Evolutionary conservation across 192 early-diverging fungal species (phyloP).

Genomic region (Geosiphon pyriformis): DNA sequence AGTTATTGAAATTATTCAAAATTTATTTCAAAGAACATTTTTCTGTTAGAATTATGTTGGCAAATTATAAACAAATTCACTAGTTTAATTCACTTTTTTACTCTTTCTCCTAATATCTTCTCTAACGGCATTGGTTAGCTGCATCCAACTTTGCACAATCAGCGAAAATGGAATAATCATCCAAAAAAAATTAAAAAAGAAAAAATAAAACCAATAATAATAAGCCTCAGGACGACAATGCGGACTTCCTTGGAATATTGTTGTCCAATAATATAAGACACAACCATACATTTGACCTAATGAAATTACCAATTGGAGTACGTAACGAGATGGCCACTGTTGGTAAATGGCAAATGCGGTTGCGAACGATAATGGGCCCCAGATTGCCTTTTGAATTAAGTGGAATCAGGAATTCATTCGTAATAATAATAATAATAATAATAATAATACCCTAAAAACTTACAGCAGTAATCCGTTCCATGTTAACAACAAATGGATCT

Average conservation of each 20-base stretch:
- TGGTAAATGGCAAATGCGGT: conserved; percentile 49
- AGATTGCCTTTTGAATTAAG: conserved; percentile 27
- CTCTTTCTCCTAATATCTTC: conserved; percentile 14
- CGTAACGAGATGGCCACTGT: conserved; percentile 48
- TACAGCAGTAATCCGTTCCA: conserved; percentile 88
- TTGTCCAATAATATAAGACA: conserved; percentile 75
- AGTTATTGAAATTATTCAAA: no score
- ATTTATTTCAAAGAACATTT: no score
- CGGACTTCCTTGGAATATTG: conserved; percentile 58
- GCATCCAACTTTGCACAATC: conserved; percentile 26
- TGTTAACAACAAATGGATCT: conserved; percentile 76
- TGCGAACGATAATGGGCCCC: conserved; percentile 58
- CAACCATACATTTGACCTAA: conserved; percentile 78
- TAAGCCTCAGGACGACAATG: conserved; percentile 67
- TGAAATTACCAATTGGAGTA: conserved; percentile 54
- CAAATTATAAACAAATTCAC: no score
- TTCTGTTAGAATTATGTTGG: no score
- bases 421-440: no score
- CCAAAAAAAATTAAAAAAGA: conserved; percentile 79
- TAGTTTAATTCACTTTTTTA: conserved; percentile 12
- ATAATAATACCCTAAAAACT: conserved; percentile 31
- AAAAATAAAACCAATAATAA: conserved; percentile 93
- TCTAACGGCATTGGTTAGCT: background rate
- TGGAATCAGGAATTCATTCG: conserved; percentile 31
- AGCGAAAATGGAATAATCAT: conserved; percentile 61